Evolutionary conservation across 176 grass and related monocot genomes (phyloP).

Genomic region (Typha latifolia): DNA sequence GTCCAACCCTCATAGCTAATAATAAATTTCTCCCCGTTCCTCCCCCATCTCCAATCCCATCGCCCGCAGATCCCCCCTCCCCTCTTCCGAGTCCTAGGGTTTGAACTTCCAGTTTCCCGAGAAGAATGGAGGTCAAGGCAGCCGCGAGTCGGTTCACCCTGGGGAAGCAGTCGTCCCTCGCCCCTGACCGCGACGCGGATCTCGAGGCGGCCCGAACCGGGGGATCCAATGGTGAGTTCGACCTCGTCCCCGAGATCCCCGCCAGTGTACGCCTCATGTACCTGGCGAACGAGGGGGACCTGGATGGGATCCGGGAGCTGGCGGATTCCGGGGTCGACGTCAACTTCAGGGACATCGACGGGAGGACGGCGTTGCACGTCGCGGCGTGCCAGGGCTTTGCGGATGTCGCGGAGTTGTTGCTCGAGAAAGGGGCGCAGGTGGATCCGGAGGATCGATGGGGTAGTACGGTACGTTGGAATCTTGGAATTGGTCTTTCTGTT

Average conservation of each 20-base stretch:
- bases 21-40: too few species aligned
- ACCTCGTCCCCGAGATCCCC: constrained; percentile 20
- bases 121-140: too few species aligned
- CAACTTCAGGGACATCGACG: constrained; percentile 83
- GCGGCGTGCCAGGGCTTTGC: constrained; percentile 71
- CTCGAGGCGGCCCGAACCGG: background rate
- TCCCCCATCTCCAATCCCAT: too few species aligned
- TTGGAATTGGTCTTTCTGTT: too few species aligned
- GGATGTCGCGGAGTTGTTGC: constrained; percentile 51
- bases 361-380: constrained; percentile 78
- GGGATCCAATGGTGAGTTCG: background rate
- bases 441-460: constrained; percentile 72
- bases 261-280: constrained; percentile 74
- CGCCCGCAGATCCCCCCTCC: too few species aligned
- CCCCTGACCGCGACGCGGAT: constrained; percentile 28
- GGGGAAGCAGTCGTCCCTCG: constrained; percentile 81
- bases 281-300: constrained; percentile 61
- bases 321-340: constrained; percentile 51
- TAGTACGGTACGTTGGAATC: constrained; percentile 44
- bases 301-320: constrained; percentile 60
- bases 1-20: too few species aligned
- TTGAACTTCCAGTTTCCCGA: too few species aligned
- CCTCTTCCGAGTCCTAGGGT: too few species aligned
- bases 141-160: constrained; percentile 34
- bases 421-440: constrained; percentile 50